Conservation (phyloP, 2,329 filamentous ascomycete species). For the Colletotrichum sublineola region DNA sequence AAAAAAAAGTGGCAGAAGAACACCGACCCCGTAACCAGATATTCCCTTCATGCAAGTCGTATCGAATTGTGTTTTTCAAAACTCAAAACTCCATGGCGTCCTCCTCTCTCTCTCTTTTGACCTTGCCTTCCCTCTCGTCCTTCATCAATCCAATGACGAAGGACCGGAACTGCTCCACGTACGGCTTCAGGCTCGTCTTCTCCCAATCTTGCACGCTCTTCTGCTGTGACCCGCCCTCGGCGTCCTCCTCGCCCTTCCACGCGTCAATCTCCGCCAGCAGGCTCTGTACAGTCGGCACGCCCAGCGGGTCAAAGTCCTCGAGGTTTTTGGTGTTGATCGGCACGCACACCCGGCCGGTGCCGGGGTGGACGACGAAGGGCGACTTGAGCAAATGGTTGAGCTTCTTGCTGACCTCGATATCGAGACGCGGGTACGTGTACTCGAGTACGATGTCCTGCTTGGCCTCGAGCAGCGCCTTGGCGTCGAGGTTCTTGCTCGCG, state of each 20-base stretch:
- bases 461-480: conserved; percentile 81
- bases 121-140: conserved; percentile 72
- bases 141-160: conserved; percentile 86
- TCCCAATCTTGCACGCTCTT: conserved; percentile 84
- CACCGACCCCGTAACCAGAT: conserved; percentile 29
- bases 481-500: conserved; percentile 78
- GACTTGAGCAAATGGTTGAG: conserved; percentile 98
- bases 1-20: conserved; percentile 2
- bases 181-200: conserved; percentile 94
- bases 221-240: conserved; percentile 49
- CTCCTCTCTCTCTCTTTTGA: conserved; percentile 70
- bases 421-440: conserved; percentile 96
- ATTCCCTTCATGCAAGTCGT: conserved; percentile 40
- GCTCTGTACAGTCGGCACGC: conserved; percentile 88
- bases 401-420: conserved; percentile 98
- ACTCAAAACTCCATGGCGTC: conserved; percentile 66
- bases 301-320: conserved; percentile 87
- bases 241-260: conserved; percentile 70
- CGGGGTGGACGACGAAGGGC: conserved; percentile 95
- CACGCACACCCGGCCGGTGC: conserved; percentile 94
- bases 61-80: background rate
- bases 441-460: conserved; percentile 97
- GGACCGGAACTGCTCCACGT: conserved; percentile 87
- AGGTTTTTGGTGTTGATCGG: conserved; percentile 84
- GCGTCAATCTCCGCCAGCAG: conserved; percentile 88